Conservation (phyloP, 1,284 basidiomycete genomes). For the Austroboletus niveus region DNA sequence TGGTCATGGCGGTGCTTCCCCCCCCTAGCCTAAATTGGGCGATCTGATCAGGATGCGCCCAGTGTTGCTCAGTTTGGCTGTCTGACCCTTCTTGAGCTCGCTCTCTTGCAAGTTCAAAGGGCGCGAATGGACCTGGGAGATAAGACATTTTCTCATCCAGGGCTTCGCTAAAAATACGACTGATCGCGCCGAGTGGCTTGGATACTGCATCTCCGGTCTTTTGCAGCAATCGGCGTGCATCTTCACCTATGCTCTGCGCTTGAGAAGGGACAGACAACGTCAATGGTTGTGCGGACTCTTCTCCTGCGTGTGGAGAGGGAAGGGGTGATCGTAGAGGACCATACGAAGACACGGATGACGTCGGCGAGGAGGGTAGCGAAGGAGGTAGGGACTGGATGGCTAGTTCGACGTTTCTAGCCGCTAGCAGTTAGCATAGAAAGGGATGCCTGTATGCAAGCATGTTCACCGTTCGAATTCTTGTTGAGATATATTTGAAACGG, state of each 20-base stretch:
- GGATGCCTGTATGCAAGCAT: background rate
- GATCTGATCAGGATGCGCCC: conserved; percentile 41
- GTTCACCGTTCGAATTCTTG: conserved; percentile 85
- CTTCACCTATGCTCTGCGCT: conserved; percentile 60
- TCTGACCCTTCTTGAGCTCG: conserved; percentile 29
- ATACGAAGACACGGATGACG: conserved; percentile 26
- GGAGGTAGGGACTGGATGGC: conserved; percentile 77
- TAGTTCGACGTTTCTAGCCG: conserved; percentile 70
- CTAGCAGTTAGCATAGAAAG: background rate
- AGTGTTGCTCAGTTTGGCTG: conserved; percentile 19
- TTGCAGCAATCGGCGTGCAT: conserved; percentile 80
- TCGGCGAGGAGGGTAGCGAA: conserved; percentile 53
- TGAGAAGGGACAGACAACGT: conserved; percentile 56
- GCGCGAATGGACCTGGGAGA: conserved; percentile 62
- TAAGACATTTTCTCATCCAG: conserved; percentile 60
- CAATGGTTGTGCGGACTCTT: conserved; percentile 82
- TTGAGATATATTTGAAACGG: conserved; percentile 88
- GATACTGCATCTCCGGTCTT: conserved; percentile 87
- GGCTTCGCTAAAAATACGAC: conserved; percentile 81
- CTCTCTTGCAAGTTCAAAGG: conserved; percentile 55
- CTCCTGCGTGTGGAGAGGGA: conserved; percentile 61
- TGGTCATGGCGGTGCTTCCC: conserved; percentile 43
- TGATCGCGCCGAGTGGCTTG: conserved; percentile 84
- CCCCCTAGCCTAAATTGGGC: conserved; percentile 25
- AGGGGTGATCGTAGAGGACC: conserved; percentile 26